Evolutionary conservation across 306 rosid species (phyloP).

Genomic region (Citrullus mucosospermus): DNA sequence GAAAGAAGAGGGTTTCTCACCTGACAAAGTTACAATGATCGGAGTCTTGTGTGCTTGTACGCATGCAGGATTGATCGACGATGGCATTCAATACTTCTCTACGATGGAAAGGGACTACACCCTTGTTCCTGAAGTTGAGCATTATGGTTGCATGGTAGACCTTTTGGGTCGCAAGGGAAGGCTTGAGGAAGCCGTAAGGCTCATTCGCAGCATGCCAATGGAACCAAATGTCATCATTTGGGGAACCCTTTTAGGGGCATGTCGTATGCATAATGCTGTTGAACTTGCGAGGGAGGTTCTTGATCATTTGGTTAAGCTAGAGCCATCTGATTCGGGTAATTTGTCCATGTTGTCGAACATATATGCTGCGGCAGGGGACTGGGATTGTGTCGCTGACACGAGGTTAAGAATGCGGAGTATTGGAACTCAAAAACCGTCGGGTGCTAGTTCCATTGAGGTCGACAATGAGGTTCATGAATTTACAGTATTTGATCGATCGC

Average conservation of each 20-base stretch:
- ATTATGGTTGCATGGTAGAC: slow-evolving; percentile 82
- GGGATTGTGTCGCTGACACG: slow-evolving; percentile 47
- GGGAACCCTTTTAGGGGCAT: slow-evolving; percentile 73
- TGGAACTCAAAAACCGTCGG: slow-evolving; percentile 60
- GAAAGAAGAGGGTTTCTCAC: slow-evolving; percentile 47
- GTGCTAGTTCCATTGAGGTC: slow-evolving; percentile 72
- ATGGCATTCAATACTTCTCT: slow-evolving; percentile 50
- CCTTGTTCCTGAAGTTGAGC: slow-evolving; percentile 52
- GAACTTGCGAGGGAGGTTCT: slow-evolving; percentile 51
- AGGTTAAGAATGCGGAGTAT: slow-evolving; percentile 48
- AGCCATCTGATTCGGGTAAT: slow-evolving; percentile 52
- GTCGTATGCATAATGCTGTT: slow-evolving; percentile 59
- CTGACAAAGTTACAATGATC: slow-evolving; percentile 53
- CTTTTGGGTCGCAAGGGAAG: slow-evolving; percentile 75
- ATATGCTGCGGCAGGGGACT: slow-evolving; percentile 71
- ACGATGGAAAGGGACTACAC: slow-evolving; percentile 53
- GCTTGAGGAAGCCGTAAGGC: slow-evolving; percentile 59
- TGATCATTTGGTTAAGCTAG: slow-evolving; percentile 37
- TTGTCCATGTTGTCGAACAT: slow-evolving; percentile 68
- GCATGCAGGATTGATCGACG: slow-evolving; percentile 57
- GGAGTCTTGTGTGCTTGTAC: slow-evolving; percentile 78
- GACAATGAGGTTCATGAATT: slow-evolving; percentile 63
- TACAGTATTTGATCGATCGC: slow-evolving; percentile 56
- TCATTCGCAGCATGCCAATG: slow-evolving; percentile 58
- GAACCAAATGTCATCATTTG: slow-evolving; percentile 57